phyloP scores from a whole-genome alignment of 352 stramenopile species.

The Pythium brachiatum region DNA sequence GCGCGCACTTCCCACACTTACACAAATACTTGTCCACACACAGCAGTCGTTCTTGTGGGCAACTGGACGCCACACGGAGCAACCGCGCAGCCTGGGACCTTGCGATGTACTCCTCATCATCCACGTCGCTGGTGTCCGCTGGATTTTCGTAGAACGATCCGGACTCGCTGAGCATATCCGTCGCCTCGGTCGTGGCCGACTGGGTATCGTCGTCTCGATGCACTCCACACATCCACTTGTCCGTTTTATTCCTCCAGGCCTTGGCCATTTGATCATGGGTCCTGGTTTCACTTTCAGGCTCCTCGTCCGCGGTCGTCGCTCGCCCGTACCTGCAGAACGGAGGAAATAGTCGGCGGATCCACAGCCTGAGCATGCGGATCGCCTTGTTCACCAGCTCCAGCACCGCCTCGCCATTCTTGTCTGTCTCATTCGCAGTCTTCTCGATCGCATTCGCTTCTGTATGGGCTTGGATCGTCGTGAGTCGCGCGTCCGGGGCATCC shows the following conservation, averaged over 20 bases:
- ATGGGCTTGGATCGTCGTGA: background rate
- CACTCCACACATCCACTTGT: background rate
- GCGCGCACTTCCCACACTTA: constrained; percentile 23
- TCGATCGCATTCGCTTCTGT: background rate
- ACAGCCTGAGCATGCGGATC: background rate
- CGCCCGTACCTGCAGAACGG: background rate
- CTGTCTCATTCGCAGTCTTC: background rate
- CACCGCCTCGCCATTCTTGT: background rate
- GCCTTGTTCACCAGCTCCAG: background rate
- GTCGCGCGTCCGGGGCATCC: background rate
- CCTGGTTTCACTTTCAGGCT: background rate
- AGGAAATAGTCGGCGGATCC: background rate
- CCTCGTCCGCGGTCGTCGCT: background rate
- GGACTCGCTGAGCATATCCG: background rate
- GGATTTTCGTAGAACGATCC: constrained; percentile 2
- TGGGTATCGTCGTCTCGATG: background rate
- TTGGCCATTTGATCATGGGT: constrained; percentile 5
- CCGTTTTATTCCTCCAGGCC: constrained; percentile 3
- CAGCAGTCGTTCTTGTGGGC: background rate
- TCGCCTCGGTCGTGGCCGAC: constrained; percentile 10
- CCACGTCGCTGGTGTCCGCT: background rate
- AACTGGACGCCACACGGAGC: constrained; percentile 18
- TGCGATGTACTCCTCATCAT: background rate
- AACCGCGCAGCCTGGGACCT: constrained; percentile 7
- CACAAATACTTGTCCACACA: constrained; percentile 23